Evolutionary conservation across 2,329 filamentous ascomycete species (phyloP).

Genomic region (Mycocentrospora acerina): DNA sequence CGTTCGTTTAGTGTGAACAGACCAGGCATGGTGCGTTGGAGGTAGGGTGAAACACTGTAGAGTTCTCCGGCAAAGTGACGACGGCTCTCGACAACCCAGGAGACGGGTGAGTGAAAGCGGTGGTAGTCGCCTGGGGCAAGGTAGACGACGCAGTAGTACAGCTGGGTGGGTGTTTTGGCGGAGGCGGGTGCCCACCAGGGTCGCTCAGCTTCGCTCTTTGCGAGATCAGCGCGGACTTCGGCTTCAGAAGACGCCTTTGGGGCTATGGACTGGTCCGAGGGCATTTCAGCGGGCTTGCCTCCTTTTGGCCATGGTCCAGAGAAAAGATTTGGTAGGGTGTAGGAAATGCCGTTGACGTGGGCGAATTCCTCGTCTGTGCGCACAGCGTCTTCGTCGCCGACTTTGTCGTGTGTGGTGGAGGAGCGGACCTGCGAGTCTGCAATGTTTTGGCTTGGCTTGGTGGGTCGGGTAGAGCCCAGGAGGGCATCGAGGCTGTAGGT

Average conservation of each 20-base stretch:
- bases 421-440: constrained; percentile 22
- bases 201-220: constrained; percentile 62
- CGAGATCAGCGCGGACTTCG: constrained; percentile 81
- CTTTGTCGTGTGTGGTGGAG: constrained; percentile 32
- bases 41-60: constrained; percentile 91
- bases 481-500: constrained; percentile 95
- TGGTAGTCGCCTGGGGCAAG: constrained; percentile 97
- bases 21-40: constrained; percentile 87
- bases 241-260: constrained; percentile 73
- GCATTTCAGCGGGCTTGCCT: constrained; percentile 50
- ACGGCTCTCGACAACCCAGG: constrained; percentile 91
- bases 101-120: constrained; percentile 91
- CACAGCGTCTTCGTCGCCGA: constrained; percentile 63
- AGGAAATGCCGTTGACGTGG: constrained; percentile 89
- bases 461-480: constrained; percentile 59
- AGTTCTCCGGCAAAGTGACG: constrained; percentile 98
- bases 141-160: constrained; percentile 96
- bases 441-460: constrained; percentile 46
- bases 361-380: constrained; percentile 90
- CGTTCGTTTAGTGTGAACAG: constrained; percentile 97
- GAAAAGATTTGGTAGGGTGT: constrained; percentile 84
- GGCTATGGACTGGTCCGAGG: constrained; percentile 71
- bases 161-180: constrained; percentile 58
- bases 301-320: constrained; percentile 62
- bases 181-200: constrained; percentile 50